Conservation (phyloP, 768 basidiomycete species). For the Plicaturopsis crispa region DNA sequence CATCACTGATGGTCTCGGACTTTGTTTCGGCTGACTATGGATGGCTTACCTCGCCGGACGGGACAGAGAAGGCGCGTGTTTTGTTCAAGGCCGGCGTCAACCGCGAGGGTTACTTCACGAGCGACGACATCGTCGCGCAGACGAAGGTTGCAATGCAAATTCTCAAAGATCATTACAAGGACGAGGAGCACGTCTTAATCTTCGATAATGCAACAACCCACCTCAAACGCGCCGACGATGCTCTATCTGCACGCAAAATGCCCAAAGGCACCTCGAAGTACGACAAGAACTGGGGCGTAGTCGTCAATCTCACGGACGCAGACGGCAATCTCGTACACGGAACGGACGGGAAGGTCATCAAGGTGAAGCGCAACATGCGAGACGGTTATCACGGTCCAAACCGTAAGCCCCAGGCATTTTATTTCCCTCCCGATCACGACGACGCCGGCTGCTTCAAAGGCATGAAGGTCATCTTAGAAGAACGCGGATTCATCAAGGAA, state of each 20-base stretch:
- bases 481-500: constrained; percentile 12
- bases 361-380: constrained; percentile 12
- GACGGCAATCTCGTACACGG: constrained; percentile 3
- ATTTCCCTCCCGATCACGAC: constrained; percentile 13
- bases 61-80: constrained; percentile 10
- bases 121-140: constrained; percentile 17
- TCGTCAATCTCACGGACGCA: background rate
- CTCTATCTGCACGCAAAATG: constrained; percentile 16
- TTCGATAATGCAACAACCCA: constrained; percentile 21
- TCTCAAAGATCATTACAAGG: constrained; percentile 18
- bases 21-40: constrained; percentile 5
- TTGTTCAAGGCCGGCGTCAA: constrained; percentile 17
- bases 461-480: constrained; percentile 20
- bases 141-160: constrained; percentile 15
- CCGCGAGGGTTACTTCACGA: constrained; percentile 18
- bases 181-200: constrained; percentile 20
- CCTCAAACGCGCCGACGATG: constrained; percentile 14
- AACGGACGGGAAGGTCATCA: constrained; percentile 5
- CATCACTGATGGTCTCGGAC: constrained; percentile 5
- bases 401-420: constrained; percentile 17
- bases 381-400: constrained; percentile 9
- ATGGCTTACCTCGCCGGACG: constrained; percentile 12
- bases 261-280: constrained; percentile 8
- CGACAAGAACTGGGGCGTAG: constrained; percentile 4
- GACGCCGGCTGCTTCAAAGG: constrained; percentile 23